Evolutionary conservation across 1,139 yeast genomes (phyloP).

Genomic region (Entelexis paramagnoliae): DNA sequence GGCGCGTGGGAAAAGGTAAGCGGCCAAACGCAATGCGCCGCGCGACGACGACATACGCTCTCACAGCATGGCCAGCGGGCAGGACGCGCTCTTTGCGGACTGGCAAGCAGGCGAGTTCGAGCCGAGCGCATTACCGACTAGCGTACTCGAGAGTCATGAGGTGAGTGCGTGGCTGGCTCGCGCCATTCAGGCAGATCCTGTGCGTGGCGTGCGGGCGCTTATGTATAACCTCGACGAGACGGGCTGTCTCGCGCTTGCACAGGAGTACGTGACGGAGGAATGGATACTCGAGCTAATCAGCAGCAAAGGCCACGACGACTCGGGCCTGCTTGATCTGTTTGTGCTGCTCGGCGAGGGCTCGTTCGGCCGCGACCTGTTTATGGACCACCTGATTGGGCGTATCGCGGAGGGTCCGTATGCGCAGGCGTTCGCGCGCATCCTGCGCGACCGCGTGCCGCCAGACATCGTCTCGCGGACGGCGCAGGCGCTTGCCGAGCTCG

Average conservation of each 20-base stretch:
- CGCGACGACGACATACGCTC: no score
- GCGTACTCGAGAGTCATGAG: no score
- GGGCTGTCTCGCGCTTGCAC: background rate
- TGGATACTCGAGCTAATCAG: background rate
- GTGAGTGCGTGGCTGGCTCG: background rate
- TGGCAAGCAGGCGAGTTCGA: background rate
- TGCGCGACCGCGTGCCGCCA: background rate
- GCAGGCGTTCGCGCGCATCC: slow-evolving; percentile 3
- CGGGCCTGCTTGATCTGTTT: background rate
- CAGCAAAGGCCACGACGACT: background rate
- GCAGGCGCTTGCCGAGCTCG: background rate
- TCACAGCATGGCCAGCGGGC: background rate
- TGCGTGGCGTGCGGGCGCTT: slow-evolving; percentile 1
- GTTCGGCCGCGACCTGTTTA: background rate
- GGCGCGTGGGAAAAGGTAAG: no score
- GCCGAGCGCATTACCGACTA: background rate
- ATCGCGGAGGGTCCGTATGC: background rate
- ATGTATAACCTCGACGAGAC: background rate
- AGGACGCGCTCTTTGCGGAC: background rate
- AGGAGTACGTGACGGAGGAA: background rate
- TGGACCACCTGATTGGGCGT: background rate
- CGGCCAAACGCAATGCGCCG: no score
- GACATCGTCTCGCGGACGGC: background rate
- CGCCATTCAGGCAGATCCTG: background rate
- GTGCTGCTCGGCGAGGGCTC: background rate